Base-by-base conservation (phyloP, 768 basidiomycete species). In the Collybia nuda region DNA sequence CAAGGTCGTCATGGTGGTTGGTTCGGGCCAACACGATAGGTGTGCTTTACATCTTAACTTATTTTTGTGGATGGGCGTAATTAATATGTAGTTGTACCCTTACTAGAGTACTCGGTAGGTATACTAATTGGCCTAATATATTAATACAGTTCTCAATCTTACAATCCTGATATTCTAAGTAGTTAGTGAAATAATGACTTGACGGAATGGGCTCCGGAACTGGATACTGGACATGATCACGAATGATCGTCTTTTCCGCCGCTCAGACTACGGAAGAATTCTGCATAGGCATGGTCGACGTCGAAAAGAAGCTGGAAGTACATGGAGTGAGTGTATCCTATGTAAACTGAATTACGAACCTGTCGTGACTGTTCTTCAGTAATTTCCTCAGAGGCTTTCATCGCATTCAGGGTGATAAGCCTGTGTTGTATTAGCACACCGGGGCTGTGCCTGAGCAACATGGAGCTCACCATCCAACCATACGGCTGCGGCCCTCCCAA, bases 381-480 rank as follows among this genome's bases (percentile, higher is more conserved):
- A 24, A 98, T 86, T 68, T 97, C 94, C 57, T 98, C 96, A 9
- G 92, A 93, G 3, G 93, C 97, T 62, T 93, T 93, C 93, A 99
- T 95, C 1, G 85, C 90, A 58, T 98, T 98, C 18, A 99, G 78
- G 4, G 92, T 93, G 60, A 99, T 98, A 36, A 99, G 75, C 94
- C 93, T 95, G 49, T 7, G 47, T 21, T 26, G 9, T 6, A 39
- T 41, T 18, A 42, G 37, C 19, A 54, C 3, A 23, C 19, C 7
- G 22, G 32, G n/a, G 17, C 28, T 32, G 9, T 21, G 53, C 28
- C 17, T 17, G 18, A 17, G 51, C 26, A n/a, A 26, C n/a, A 6
- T 37, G 36, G 5, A 3, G 65, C 85, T 51, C 55, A 93, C 96
- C 96, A 99, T 51, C 86, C 85, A 45, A 98, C 82, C 80, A 98